Percentiles rank a stretch among this genome's conserved stretches.
Conservation (phyloP, 345 rosid species). For the Bruguiera parviflora region DNA sequence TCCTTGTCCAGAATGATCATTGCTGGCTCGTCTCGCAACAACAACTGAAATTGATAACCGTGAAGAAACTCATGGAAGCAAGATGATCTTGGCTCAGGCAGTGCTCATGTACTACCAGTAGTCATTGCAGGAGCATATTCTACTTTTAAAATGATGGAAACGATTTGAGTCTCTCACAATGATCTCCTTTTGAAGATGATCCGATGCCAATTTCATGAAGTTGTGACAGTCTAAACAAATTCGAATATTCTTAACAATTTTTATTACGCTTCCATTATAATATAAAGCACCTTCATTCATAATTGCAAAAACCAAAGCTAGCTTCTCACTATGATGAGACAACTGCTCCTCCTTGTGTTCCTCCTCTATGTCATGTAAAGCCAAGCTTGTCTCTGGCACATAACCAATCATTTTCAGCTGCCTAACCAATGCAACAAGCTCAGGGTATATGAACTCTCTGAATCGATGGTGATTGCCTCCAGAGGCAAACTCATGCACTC, state of each 20-base stretch:
- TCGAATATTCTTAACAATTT: constrained; percentile 74
- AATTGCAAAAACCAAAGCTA: constrained; percentile 66
- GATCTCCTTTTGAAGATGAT: constrained; percentile 59
- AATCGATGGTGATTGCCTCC: constrained; percentile 67
- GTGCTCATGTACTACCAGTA: constrained; percentile 49
- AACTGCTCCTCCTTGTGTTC: constrained; percentile 77
- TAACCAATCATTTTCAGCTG: constrained; percentile 68
- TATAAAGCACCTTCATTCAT: constrained; percentile 38
- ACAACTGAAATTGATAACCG: no score
- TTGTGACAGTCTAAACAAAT: constrained; percentile 84
- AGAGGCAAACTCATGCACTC: constrained; percentile 66
- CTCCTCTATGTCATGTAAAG: constrained; percentile 63
- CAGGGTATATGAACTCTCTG: constrained; percentile 48
- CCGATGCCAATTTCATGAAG: constrained; percentile 82
- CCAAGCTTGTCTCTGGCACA: constrained; percentile 63
- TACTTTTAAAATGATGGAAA: constrained; percentile 70
- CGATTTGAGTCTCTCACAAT: constrained; percentile 77
- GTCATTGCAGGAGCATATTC: constrained; percentile 71
- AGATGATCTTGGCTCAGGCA: not conserved
- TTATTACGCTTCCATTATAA: constrained; percentile 30
- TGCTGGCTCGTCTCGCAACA: no score
- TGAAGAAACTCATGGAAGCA: not conserved
- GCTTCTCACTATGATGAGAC: constrained; percentile 71
- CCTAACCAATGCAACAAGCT: constrained; percentile 47
- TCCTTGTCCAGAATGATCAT: no score